phyloP scores from a whole-genome alignment of 306 rosid species.

The Aeschynomene evenia region DNA sequence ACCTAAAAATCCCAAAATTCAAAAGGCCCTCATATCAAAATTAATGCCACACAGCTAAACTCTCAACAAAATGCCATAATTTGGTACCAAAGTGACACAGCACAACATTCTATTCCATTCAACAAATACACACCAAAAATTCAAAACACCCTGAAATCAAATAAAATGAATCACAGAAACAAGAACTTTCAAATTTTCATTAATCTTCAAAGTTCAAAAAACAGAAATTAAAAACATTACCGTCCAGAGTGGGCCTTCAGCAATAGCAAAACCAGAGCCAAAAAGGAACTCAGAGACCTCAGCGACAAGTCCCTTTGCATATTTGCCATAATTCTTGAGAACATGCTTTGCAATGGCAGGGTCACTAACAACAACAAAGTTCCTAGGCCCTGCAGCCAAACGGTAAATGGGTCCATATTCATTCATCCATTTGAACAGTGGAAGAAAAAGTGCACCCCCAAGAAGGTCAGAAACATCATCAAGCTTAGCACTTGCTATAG shows the following conservation, averaged over 20 bases:
- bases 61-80: too few species aligned
- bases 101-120: too few species aligned
- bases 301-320: slow-evolving; percentile 75
- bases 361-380: slow-evolving; percentile 90
- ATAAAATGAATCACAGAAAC: background rate
- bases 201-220: background rate
- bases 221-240: slow-evolving; percentile 39
- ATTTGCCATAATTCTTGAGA: slow-evolving; percentile 73
- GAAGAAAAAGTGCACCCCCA: slow-evolving; percentile 90
- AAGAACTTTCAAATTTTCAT: background rate
- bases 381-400: slow-evolving; percentile 87
- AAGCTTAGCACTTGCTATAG: slow-evolving; percentile 72
- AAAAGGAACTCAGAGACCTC: slow-evolving; percentile 89
- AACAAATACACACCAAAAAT: background rate
- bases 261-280: slow-evolving; percentile 90
- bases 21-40: background rate
- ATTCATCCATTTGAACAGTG: slow-evolving; percentile 87
- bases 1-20: background rate
- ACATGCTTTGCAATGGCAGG: slow-evolving; percentile 91
- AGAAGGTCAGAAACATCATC: slow-evolving; percentile 93
- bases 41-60: background rate
- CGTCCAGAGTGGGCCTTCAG: slow-evolving; percentile 97
- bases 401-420: slow-evolving; percentile 80
- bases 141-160: background rate
- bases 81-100: too few species aligned